Evolutionary conservation across 2,329 filamentous ascomycete genomes (phyloP), one percentile per base, ranked within the genome.

Genomic region (Aspergillus ruber): DNA sequence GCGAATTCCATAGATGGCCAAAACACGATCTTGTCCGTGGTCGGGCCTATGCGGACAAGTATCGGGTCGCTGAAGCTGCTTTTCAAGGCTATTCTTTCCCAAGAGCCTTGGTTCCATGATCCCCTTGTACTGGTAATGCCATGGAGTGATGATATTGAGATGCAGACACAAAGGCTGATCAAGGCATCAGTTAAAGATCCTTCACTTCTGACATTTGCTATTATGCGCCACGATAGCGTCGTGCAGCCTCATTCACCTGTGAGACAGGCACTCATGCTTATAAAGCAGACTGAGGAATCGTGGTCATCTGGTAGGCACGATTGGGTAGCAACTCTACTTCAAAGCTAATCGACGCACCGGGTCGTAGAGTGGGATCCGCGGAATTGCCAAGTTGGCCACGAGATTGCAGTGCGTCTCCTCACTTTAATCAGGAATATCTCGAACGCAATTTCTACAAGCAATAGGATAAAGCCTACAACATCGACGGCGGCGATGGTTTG

Each of bases 1-100:
- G 80, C 82, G 0, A 85, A 84, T 58, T 78, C 74, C 7, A 78
- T 81, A 73, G 79, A 79, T 45, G 84, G 84, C 0, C 82, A 88
- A 55, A 82, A 79, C 53, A 77, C 74, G 0, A 73, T 85, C 27
- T 68, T 80, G 2, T 84, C 79, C 0, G 80, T 84, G 1, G 75
- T 84, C 10, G 85, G 84, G 0, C 82, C 83, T 0, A 61, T 89
- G 12, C 78, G 78, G 0, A 78, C 77, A 0, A 81, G 77, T 1
- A 65, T 77, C 1, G 70, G 73, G 1, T 77, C 75, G 0, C 57
- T 86, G 10, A 74, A 74, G 35, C 64, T 87, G 3, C 58, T 82
- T 2, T 72, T 81, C 2, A 75, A 80, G 55, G 68, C 76, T 0
- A 60, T 87, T 2, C 66, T 89, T 1, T 70, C 69, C 10, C 75